Percentiles rank a stretch among this genome's conserved stretches.
These are phyloP conservation scores for Sequoiadendron giganteum DNA, from an alignment of 75 land plant genomes.

Conservation along the genomic window DNA sequence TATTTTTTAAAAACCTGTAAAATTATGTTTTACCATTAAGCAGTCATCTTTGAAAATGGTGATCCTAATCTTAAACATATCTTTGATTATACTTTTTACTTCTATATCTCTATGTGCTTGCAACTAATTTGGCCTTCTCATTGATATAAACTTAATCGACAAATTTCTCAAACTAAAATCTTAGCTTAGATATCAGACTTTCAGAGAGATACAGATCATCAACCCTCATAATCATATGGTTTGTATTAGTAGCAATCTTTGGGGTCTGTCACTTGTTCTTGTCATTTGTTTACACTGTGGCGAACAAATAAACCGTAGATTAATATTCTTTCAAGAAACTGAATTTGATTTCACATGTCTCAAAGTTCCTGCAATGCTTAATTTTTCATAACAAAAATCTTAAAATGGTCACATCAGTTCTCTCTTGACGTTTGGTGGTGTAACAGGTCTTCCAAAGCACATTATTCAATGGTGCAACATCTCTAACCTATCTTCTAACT, in stretches of 20 bases:
- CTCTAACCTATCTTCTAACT: not conserved
- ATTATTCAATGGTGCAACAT: not conserved
- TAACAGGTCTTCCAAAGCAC: not conserved
- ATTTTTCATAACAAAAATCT: not conserved
- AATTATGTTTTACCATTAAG: not conserved
- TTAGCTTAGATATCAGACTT: not conserved
- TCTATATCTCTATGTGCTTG: not conserved
- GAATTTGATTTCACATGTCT: not conserved
- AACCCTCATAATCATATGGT: not conserved
- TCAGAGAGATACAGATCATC: not conserved
- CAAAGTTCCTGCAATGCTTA: not conserved
- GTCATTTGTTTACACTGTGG: not conserved
- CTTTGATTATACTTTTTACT: not conserved
- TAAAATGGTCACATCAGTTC: not conserved
- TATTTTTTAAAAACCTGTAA: too few relatives aligned
- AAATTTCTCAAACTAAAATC: not conserved
- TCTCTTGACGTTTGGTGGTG: not conserved
- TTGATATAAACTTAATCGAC: not conserved
- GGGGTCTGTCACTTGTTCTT: not conserved
- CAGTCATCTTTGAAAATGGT: not conserved
- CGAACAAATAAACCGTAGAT: not conserved
- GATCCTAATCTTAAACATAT: not conserved
- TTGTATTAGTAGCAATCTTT: not conserved
- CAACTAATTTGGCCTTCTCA: not conserved
- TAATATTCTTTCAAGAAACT: not conserved